A percentile compares a stretch with the other conserved stretches of the same genome.
Conservation (phyloP, 164 flowering plant genomes). For the Umbellularia californica region DNA sequence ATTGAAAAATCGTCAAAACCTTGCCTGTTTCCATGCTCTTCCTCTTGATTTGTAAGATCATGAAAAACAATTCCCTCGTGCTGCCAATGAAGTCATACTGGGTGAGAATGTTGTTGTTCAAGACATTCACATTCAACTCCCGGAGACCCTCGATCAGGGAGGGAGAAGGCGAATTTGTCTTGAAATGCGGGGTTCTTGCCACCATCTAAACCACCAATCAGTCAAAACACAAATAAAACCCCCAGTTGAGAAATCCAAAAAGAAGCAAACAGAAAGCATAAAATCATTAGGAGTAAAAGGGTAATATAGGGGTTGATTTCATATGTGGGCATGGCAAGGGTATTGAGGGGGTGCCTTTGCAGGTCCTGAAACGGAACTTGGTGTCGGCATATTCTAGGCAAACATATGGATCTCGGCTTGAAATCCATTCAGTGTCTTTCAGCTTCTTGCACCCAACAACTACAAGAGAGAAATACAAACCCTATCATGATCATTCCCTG, state of each 20-base stretch:
- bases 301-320: not conserved
- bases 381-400: conserved; percentile 68
- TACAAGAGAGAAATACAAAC: conserved; percentile 11
- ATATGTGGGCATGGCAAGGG: not conserved
- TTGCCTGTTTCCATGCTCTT: not conserved
- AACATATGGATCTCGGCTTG: conserved; percentile 92
- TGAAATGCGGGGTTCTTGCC: conserved; percentile 78
- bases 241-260: not conserved
- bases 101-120: conserved; percentile 80
- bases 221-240: not conserved
- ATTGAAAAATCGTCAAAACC: not conserved
- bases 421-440: conserved; percentile 92
- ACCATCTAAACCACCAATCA: conserved; percentile 50
- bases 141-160: conserved; percentile 75
- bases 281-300: not conserved
- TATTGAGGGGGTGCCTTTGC: conserved; percentile 47
- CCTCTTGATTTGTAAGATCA: not conserved
- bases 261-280: not conserved
- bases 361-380: conserved; percentile 67
- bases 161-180: conserved; percentile 64
- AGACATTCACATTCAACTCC: conserved; percentile 57
- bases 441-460: conserved; percentile 74
- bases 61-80: conserved; percentile 53
- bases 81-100: conserved; percentile 75
- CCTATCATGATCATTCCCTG: not conserved